Percentiles rank a stretch among this genome's conserved stretches.
phyloP scores from a whole-genome alignment of 2,329 filamentous ascomycete species.

The Lecanoromycetidae sp. region DNA sequence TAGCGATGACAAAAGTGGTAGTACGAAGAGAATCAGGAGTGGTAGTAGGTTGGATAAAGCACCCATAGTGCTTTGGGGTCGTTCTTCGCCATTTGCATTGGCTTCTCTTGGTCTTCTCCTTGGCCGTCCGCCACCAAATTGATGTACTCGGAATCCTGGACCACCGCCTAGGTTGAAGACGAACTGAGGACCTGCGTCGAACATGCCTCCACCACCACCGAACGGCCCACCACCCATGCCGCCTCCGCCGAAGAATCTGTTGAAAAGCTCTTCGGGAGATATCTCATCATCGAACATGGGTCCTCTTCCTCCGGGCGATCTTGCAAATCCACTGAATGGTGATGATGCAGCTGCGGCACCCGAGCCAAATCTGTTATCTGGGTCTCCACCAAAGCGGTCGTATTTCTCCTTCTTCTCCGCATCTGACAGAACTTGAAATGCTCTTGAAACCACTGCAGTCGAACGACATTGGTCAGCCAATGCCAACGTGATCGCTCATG shows the following conservation, averaged over 20 bases:
- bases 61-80: conserved; percentile 39
- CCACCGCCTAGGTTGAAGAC: conserved; percentile 92
- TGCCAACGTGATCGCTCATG: not conserved
- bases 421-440: conserved; percentile 87
- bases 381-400: conserved; percentile 82
- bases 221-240: conserved; percentile 53
- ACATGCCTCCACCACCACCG: conserved; percentile 46
- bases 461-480: conserved; percentile 14
- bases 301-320: conserved; percentile 34
- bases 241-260: conserved; percentile 83
- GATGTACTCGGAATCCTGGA: conserved; percentile 83
- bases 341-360: conserved; percentile 30
- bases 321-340: conserved; percentile 34
- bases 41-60: conserved; percentile 67
- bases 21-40: conserved; percentile 76
- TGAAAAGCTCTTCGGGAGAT: conserved; percentile 92
- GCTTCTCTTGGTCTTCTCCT: conserved; percentile 61
- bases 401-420: conserved; percentile 83
- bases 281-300: conserved; percentile 81
- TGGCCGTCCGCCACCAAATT: conserved; percentile 74
- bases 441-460: conserved; percentile 64
- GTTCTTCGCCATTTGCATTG: conserved; percentile 40
- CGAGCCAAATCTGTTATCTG: conserved; percentile 70
- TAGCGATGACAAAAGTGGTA: conserved; percentile 69
- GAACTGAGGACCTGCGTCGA: conserved; percentile 73